Evolutionary conservation across 2,329 filamentous ascomycete species (phyloP).

Genomic region (Aspergillus novoparasiticus): DNA sequence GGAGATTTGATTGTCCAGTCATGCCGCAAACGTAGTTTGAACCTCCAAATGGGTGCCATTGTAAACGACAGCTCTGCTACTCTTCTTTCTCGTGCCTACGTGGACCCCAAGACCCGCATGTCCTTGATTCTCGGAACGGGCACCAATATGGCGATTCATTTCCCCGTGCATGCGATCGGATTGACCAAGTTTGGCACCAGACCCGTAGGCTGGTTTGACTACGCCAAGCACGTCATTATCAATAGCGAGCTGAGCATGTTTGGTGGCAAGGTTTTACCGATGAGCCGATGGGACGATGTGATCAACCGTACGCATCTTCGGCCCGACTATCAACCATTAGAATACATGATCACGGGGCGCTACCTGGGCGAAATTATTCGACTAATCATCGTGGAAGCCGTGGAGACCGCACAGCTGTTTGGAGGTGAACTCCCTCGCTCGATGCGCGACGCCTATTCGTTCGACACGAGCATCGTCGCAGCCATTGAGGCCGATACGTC

Average conservation of each 20-base stretch:
- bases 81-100: conserved; percentile 63
- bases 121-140: conserved; percentile 67
- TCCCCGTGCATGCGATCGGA: conserved; percentile 58
- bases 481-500: conserved; percentile 55
- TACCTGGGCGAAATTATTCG: conserved; percentile 67
- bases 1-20: conserved; percentile 61
- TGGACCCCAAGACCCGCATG: conserved; percentile 62
- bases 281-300: conserved; percentile 63
- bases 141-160: conserved; percentile 65
- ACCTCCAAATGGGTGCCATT: conserved; percentile 63
- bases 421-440: conserved; percentile 58
- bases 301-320: conserved; percentile 59
- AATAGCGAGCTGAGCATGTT: conserved; percentile 71
- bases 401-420: conserved; percentile 59
- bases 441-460: conserved; percentile 58
- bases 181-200: conserved; percentile 59
- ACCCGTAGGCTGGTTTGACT: conserved; percentile 57
- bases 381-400: conserved; percentile 62
- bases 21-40: conserved; percentile 56
- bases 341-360: conserved; percentile 65
- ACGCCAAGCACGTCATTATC: conserved; percentile 63
- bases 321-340: conserved; percentile 67
- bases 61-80: conserved; percentile 66
- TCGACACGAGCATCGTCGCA: conserved; percentile 63
- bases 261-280: conserved; percentile 58